A percentile compares a stretch with the other conserved stretches of the same genome.
Conservation (phyloP, 331 rosid genomes). For the Cydonia oblonga region DNA sequence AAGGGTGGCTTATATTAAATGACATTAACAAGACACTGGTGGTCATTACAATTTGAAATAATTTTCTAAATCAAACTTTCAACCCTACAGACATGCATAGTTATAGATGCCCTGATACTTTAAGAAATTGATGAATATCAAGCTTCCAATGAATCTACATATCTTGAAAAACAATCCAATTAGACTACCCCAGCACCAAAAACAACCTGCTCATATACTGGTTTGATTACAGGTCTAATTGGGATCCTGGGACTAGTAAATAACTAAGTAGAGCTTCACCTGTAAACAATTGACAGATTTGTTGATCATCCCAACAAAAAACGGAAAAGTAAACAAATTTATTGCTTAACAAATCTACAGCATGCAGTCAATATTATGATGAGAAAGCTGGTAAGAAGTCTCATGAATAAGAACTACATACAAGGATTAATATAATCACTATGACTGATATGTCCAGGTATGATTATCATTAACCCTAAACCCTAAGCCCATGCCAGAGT, state of each 20-base stretch:
- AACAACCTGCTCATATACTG: background rate
- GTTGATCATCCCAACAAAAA: background rate
- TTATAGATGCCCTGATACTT: background rate
- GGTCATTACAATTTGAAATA: background rate
- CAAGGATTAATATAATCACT: too few species aligned
- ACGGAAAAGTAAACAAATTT: background rate
- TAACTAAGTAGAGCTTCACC: background rate
- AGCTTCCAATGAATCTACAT: background rate
- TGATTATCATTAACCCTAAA: too few species aligned
- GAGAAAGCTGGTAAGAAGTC: background rate
- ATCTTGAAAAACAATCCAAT: background rate
- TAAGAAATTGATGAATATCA: background rate
- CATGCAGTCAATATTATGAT: background rate
- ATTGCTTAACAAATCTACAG: background rate
- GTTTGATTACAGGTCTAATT: background rate
- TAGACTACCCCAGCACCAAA: background rate
- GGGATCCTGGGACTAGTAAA: background rate
- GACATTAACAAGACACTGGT: background rate
- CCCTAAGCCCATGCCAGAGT: background rate
- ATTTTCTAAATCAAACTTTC: background rate
- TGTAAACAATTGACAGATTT: background rate
- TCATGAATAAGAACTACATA: background rate
- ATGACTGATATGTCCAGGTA: background rate
- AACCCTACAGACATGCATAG: background rate
- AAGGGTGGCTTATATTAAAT: background rate